Base-by-base conservation (phyloP, 768 basidiomycete species). In the Trametes villosa region DNA sequence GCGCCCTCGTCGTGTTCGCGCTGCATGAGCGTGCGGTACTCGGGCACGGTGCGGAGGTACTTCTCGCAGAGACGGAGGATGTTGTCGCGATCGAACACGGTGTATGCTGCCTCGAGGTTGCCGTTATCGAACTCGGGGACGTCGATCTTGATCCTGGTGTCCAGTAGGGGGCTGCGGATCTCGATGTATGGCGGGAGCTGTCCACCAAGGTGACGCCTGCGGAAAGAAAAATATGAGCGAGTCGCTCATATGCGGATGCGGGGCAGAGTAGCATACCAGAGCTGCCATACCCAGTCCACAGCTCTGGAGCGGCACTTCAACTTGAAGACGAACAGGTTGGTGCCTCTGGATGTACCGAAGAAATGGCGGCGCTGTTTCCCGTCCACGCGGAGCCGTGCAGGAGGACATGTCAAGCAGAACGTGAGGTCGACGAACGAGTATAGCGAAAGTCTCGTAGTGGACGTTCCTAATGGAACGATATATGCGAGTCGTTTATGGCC, bases 251-350 rank as follows among this genome's bases (percentile, higher is more conserved):
- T 7, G 15, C 4, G 9, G 3, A 15, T 11, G 20, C 15, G n/a
- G 26, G 42, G 54, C 20, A 44, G 34, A n/a, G 18, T 36, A 27
- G 5, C 57, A 17, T 65, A 88, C 94, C 92, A 94, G 46, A 97
- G 76, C 53, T 85, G 81, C 95, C 94, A 97, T 45, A 86, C 79
- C 96, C 96, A 98, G 72, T 97, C 94, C 38, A 84, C 80, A 1
- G 91, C 88, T 52, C 93, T 79, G 6, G 89, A 86, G 29, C 91
- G 84, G 63, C 86, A 87, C 71, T 89, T 92, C 18, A 79, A 67
- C 68, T 96, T 96, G 74, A 96, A 91, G 29, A 96, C 80, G 71
- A 95, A 96, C 27, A 96, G 83, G 63, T 94, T 89, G 0, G 88
- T 92, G 5, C 94, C 93, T 60, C 83, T 82, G 51, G 80, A 82